These are phyloP conservation scores for Fusarium xylarioides DNA, from an alignment of 2,329 filamentous ascomycete genomes.

Conservation along the genomic window DNA sequence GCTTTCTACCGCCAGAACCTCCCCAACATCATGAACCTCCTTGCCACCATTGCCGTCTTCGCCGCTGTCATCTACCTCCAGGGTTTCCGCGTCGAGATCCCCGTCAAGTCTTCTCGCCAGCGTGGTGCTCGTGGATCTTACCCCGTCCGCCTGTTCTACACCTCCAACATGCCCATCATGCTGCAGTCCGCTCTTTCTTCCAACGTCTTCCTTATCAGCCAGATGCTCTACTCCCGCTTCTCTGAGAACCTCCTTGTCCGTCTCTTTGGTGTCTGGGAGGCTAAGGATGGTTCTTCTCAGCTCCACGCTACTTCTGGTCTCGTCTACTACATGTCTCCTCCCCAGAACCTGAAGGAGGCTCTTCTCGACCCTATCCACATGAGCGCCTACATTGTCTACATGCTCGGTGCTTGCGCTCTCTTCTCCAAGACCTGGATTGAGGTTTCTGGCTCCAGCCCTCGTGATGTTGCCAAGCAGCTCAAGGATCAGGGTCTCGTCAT, in stretches of 20 bases:
- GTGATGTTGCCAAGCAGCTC: slow-evolving; percentile 98
- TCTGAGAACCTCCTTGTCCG: slow-evolving; percentile 98
- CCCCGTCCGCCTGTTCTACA: slow-evolving; percentile 99
- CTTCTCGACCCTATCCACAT: slow-evolving; percentile 98
- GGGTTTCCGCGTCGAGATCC: slow-evolving; percentile 99
- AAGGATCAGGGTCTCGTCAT: slow-evolving; percentile 99
- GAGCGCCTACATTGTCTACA: slow-evolving; percentile 93
- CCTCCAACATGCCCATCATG: slow-evolving; percentile 99
- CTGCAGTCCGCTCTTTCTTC: slow-evolving; percentile 97
- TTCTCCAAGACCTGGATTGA: slow-evolving; percentile 99
- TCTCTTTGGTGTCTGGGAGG: slow-evolving; percentile 98
- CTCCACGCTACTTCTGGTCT: slow-evolving; percentile 93
- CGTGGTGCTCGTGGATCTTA: slow-evolving; percentile 98
- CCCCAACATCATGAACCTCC: slow-evolving; percentile 98
- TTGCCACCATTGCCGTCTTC: slow-evolving; percentile 93
- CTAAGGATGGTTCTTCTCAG: slow-evolving; percentile 94
- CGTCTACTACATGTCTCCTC: slow-evolving; percentile 99
- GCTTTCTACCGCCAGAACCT: slow-evolving; percentile 99
- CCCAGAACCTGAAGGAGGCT: slow-evolving; percentile 96
- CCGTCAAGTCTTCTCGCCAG: slow-evolving; percentile 99
- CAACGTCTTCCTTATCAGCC: slow-evolving; percentile 98
- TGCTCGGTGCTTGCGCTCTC: slow-evolving; percentile 95
- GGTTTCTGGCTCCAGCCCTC: slow-evolving; percentile 95
- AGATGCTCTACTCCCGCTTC: slow-evolving; percentile 99
- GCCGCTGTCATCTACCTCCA: slow-evolving; percentile 98